phyloP scores from a whole-genome alignment of 805 yeast species.

The Ogataea haglerorum region DNA sequence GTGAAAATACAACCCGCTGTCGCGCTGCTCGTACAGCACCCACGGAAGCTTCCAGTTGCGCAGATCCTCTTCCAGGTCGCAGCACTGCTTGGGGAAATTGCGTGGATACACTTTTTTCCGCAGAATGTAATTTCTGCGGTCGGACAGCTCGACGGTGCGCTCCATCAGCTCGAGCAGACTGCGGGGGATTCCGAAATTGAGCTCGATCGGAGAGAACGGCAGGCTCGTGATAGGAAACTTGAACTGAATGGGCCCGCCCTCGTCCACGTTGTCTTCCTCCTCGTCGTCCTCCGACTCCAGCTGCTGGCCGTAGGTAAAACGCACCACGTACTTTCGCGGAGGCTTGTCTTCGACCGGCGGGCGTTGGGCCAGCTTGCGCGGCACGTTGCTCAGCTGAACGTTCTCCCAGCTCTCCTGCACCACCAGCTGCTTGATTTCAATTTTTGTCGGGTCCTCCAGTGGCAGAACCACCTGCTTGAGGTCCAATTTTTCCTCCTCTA shows the following conservation, averaged over 20 bases:
- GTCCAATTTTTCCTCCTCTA: conserved; percentile 32
- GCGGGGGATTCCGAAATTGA: conserved; percentile 47
- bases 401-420: conserved; percentile 9
- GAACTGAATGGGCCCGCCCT: conserved; percentile 16
- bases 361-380: conserved; percentile 21
- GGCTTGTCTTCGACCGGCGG: conserved; percentile 32
- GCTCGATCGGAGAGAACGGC: conserved; percentile 31
- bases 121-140: conserved; percentile 48
- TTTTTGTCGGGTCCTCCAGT: conserved; percentile 26
- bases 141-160: conserved; percentile 44
- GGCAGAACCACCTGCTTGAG: conserved; percentile 29
- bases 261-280: conserved; percentile 6
- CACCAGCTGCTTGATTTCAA: conserved; percentile 24
- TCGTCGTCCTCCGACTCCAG: conserved; percentile 12
- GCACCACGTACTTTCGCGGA: conserved; percentile 30
- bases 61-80: conserved; percentile 50
- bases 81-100: conserved; percentile 53
- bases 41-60: conserved; percentile 46
- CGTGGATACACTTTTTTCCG: conserved; percentile 44
- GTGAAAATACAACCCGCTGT: conserved; percentile 26
- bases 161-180: conserved; percentile 45
- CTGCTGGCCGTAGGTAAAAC: conserved; percentile 21
- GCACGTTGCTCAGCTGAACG: conserved; percentile 20
- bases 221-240: not conserved
- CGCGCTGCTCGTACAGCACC: conserved; percentile 34